Conservation (phyloP, 176 grass and related monocot genomes). For the Cymbopogon citratus region DNA sequence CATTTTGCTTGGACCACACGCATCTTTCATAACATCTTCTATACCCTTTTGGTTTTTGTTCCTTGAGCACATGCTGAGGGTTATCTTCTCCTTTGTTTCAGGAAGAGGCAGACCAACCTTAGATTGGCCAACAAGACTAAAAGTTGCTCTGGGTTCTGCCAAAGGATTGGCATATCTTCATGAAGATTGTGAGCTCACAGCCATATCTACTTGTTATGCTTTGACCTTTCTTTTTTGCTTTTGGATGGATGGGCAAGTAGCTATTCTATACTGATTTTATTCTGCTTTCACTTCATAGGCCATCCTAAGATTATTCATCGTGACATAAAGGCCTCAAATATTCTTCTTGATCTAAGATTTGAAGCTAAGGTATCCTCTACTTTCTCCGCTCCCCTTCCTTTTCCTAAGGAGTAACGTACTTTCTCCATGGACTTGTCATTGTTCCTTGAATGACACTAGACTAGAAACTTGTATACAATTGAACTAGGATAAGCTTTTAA, state of each 20-base stretch:
- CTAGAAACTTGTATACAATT: not conserved
- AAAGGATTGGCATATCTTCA: conserved; percentile 86
- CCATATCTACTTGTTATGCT: conserved; percentile 11
- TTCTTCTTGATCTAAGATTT: conserved; percentile 65
- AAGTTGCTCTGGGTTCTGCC: conserved; percentile 68
- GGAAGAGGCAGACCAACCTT: conserved; percentile 45
- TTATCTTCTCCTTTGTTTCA: conserved; percentile 25
- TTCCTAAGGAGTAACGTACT: not conserved
- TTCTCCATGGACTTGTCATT: not conserved
- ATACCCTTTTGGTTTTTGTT: conserved; percentile 11
- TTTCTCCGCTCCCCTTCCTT: conserved; percentile 7
- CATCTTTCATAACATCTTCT: not conserved
- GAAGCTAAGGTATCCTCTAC: conserved; percentile 55
- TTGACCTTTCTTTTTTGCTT: conserved; percentile 18
- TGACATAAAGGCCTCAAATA: conserved; percentile 69
- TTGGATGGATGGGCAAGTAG: not conserved
- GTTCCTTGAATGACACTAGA: not conserved
- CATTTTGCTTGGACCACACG: not conserved
- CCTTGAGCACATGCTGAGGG: conserved; percentile 17
- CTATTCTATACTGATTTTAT: not conserved
- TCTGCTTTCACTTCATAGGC: conserved; percentile 32
- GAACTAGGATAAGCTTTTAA: not conserved
- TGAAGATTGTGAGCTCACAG: conserved; percentile 69
- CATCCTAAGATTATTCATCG: conserved; percentile 79
- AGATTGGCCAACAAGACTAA: conserved; percentile 66